These are phyloP conservation scores for Petasospora rhodanensis DNA, from an alignment of 1,139 yeast genomes.

Conservation along the genomic window DNA sequence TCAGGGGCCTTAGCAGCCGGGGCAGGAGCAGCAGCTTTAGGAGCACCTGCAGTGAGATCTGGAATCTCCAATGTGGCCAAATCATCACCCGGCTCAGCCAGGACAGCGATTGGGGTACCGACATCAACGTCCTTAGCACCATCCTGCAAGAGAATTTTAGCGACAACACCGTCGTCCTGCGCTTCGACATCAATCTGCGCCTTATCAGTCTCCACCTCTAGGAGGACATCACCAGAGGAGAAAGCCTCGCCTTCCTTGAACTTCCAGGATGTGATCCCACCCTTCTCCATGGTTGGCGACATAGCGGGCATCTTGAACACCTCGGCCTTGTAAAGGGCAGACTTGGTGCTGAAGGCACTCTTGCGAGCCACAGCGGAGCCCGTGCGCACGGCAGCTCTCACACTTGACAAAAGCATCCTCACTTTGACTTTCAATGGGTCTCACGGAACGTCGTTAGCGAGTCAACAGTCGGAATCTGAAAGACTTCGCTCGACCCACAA, in stretches of 20 bases:
- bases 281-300: conserved; percentile 98
- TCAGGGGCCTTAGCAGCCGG: conserved; percentile 16
- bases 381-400: too few relatives aligned
- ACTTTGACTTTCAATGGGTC: too few relatives aligned
- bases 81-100: conserved; percentile 89
- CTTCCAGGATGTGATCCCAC: conserved; percentile 96
- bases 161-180: conserved; percentile 84
- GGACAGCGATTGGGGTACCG: conserved; percentile 82
- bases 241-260: conserved; percentile 76
- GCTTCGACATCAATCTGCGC: conserved; percentile 94
- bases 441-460: too few relatives aligned
- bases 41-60: conserved; percentile 27
- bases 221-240: conserved; percentile 77
- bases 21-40: conserved; percentile 23
- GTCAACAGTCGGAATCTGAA: too few relatives aligned
- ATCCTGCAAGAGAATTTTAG: conserved; percentile 64
- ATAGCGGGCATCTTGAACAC: conserved; percentile 93
- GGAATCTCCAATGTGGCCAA: conserved; percentile 62
- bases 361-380: background rate
- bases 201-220: conserved; percentile 92
- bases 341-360: conserved; percentile 22
- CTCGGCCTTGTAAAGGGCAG: conserved; percentile 37
- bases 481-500: too few relatives aligned
- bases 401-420: too few relatives aligned
- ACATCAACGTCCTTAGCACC: conserved; percentile 81